Base-by-base conservation (phyloP, 2,329 filamentous ascomycete genomes). In the Elsinoe arachidis region DNA sequence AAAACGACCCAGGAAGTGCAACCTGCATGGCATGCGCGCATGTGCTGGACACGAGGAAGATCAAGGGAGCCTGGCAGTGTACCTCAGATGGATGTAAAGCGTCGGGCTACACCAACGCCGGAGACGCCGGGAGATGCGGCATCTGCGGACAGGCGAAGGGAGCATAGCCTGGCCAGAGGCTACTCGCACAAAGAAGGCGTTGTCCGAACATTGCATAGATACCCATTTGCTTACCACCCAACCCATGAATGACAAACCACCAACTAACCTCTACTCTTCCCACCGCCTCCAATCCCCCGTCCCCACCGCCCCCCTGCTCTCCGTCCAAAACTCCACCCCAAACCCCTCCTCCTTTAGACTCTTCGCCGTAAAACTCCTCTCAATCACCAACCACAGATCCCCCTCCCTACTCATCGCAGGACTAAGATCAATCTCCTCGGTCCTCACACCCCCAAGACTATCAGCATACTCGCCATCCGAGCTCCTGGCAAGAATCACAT, bases 371-470 rank as follows among this genome's bases (percentile, higher is more conserved):
- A 84, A 87, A 65, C 92, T 80, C 62, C 87, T 80, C 71, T 96
- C 90, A 41, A 96, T 75, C 5, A 96, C 85, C 55, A 96, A 75
- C 86, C 87, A 95, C 58, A 90, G 69, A 15, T 84, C 84, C 17
- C 80, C 79, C 9, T 72, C 72, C 30, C 72, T 72, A 58, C 76
- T 74, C 61, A 80, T 71, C n/a, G 75, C 78, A 0, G 88, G 86
- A 44, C 84, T 82, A 41, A 96, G 72, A 71, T 95, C 86, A 54
- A 95, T 79, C 61, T 92, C 85, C 12, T 82, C 76, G 1, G 87
- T 87, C 51, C 88, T 79, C 23, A 95, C 69, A 7, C 69, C 78
- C 0, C 82, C 83, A 58, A 78, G 76, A 17, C 79, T 79, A 70
- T 95, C 88, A 46, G 81, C 82, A 66, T 90, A 93, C 60, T 85